Evolutionary conservation across 176 grass and related monocot species (phyloP).

Genomic region (Bothriochloa decipiens): DNA sequence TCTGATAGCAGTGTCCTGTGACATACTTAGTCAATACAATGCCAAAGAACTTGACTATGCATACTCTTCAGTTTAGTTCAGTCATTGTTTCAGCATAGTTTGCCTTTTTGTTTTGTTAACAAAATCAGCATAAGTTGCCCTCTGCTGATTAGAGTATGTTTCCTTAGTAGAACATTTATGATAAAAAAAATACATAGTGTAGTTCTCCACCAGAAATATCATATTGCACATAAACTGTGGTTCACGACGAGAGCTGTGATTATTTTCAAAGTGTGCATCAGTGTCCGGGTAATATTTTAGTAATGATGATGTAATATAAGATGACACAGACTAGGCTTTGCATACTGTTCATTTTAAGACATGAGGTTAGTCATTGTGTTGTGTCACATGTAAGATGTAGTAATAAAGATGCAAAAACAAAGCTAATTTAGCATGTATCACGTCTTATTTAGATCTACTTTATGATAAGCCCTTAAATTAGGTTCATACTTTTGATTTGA

Average conservation of each 20-base stretch:
- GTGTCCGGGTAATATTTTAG: neutral
- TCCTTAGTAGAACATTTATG: neutral
- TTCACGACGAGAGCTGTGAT: neutral
- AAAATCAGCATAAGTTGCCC: neutral
- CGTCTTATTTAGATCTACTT: neutral
- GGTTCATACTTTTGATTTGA: too few species aligned
- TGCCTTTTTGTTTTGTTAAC: neutral
- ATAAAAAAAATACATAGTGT: neutral
- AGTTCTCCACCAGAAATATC: neutral
- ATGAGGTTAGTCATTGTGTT: neutral
- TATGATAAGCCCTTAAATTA: neutral
- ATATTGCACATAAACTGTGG: neutral
- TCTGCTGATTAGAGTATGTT: neutral
- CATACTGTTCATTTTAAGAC: too few species aligned
- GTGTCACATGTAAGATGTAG: neutral
- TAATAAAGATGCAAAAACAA: neutral
- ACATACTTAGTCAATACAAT: neutral
- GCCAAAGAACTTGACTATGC: neutral
- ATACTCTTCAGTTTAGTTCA: neutral
- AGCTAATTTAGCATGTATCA: neutral
- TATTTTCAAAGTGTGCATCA: neutral
- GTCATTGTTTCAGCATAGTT: neutral
- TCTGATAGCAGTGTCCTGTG: neutral
- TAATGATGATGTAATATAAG: neutral
- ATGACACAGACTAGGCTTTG: neutral